Evolutionary conservation across 352 stramenopile genomes (phyloP).

Genomic region (Globisporangium ultimum): DNA sequence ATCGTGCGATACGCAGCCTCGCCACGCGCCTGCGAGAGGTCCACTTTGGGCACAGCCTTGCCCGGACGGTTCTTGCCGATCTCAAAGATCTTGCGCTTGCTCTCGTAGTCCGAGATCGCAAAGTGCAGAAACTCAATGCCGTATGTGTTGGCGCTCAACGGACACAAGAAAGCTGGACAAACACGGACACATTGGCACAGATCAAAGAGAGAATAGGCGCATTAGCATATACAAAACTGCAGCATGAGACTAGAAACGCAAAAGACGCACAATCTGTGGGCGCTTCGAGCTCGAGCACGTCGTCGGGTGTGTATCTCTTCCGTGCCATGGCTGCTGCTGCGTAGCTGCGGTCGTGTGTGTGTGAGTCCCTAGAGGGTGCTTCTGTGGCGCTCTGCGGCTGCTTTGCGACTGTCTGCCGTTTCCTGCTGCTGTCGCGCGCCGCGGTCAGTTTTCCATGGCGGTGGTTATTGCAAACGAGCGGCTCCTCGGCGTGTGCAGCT

Average conservation of each 20-base stretch:
- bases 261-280: conserved; percentile 63
- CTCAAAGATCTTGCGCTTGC: conserved; percentile 94
- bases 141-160: conserved; percentile 92
- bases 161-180: conserved; percentile 88
- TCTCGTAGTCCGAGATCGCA: conserved; percentile 93
- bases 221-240: not conserved
- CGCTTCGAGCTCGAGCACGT: conserved; percentile 77
- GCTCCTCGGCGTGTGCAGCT: not conserved
- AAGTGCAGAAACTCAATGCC: conserved; percentile 96
- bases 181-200: conserved; percentile 7
- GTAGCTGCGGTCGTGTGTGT: not conserved
- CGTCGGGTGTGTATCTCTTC: conserved; percentile 79
- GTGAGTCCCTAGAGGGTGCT: not conserved
- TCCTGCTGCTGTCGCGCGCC: not conserved
- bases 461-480: not conserved
- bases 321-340: conserved; percentile 43
- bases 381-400: not conserved
- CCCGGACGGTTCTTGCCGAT: conserved; percentile 76
- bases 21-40: conserved; percentile 80
- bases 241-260: not conserved
- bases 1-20: conserved; percentile 91
- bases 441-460: not conserved
- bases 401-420: not conserved
- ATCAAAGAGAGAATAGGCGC: conserved; percentile 1
- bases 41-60: conserved; percentile 78